A percentile compares a stretch with the other conserved stretches of the same genome.
Conservation (phyloP, 108 stramenopile species). For the Bacterosira constricta region DNA sequence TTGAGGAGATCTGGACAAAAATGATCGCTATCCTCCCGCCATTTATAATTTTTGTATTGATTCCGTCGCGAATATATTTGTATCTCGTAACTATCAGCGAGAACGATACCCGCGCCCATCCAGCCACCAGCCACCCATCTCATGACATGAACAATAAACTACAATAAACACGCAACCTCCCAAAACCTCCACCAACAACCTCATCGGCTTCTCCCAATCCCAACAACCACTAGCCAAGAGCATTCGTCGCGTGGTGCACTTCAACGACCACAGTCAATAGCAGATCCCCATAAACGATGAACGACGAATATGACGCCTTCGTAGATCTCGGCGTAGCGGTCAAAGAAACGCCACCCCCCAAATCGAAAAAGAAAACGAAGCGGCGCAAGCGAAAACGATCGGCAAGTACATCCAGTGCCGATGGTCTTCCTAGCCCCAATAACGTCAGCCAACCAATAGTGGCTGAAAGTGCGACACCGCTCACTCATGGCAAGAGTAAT, state of each 20-base stretch:
- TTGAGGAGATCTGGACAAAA: too few relatives aligned
- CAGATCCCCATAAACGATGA: too few relatives aligned
- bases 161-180: not conserved
- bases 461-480: not conserved
- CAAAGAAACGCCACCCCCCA: conserved; percentile 2
- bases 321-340: conserved; percentile 32
- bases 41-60: too few relatives aligned
- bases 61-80: too few relatives aligned
- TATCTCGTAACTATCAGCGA: too few relatives aligned
- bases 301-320: conserved; percentile 16
- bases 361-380: conserved; percentile 12
- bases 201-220: not conserved
- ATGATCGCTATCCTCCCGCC: too few relatives aligned
- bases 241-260: too few relatives aligned
- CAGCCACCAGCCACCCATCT: not conserved
- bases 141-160: not conserved
- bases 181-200: not conserved
- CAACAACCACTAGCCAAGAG: not conserved
- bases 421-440: not conserved
- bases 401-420: conserved; percentile 3
- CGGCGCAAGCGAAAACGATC: conserved; percentile 19
- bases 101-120: not conserved
- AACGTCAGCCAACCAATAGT: not conserved
- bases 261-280: too few relatives aligned
- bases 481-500: not conserved